Conservation (phyloP, 2,329 filamentous ascomycete species). For the Dothideomycetes sp. region DNA sequence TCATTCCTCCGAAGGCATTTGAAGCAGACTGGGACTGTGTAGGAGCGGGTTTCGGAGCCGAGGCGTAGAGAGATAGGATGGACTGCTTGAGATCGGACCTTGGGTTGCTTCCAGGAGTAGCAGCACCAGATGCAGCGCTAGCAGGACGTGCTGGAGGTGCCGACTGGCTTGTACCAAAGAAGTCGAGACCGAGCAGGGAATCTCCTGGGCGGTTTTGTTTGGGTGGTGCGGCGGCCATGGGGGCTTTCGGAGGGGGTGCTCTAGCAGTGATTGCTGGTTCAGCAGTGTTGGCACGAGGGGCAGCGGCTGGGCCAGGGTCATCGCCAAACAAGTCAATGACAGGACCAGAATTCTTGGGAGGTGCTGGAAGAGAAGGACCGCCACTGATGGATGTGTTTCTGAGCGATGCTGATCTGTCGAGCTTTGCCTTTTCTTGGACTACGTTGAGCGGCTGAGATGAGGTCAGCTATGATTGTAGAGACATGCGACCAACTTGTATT, state of each 20-base stretch:
- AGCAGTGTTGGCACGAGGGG: conserved; percentile 63
- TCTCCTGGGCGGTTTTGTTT: conserved; percentile 64
- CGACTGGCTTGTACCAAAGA: conserved; percentile 65
- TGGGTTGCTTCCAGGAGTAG: conserved; percentile 54
- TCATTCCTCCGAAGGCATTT: conserved; percentile 53
- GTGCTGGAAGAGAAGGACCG: conserved; percentile 9
- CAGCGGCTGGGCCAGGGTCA: conserved; percentile 50
- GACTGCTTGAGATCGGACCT: conserved; percentile 94
- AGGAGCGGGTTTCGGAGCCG: conserved; percentile 66
- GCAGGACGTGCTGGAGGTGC: conserved; percentile 67
- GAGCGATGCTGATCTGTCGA: conserved; percentile 50
- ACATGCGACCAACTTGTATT: background rate
- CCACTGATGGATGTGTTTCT: conserved; percentile 27
- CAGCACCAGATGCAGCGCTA: conserved; percentile 61
- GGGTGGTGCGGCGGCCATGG: conserved; percentile 29
- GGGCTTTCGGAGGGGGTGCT: conserved; percentile 33
- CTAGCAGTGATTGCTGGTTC: conserved; percentile 62
- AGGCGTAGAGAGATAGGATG: conserved; percentile 88
- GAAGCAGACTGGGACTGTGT: conserved; percentile 40
- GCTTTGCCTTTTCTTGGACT: conserved; percentile 62
- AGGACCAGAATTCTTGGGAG: conserved; percentile 27
- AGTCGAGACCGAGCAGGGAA: conserved; percentile 85
- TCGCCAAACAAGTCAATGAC: conserved; percentile 73
- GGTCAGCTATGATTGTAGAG: background rate
- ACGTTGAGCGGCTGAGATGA: conserved; percentile 50